phyloP scores from a whole-genome alignment of 306 rosid genomes.

The Castanea sativa region DNA sequence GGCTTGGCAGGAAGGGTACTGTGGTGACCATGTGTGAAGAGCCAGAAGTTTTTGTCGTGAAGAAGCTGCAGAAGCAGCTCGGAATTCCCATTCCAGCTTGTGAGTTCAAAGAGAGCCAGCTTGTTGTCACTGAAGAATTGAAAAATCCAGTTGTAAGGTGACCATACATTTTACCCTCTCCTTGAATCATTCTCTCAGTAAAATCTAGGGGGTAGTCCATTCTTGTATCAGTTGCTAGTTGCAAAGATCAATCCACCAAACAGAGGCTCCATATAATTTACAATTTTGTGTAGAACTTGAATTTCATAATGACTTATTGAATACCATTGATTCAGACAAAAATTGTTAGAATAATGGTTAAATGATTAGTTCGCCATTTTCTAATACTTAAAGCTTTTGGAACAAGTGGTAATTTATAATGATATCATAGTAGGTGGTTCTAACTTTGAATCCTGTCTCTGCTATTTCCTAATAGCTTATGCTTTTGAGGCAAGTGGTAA shows the following conservation, averaged over 20 bases:
- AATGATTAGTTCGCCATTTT: no score
- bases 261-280: background rate
- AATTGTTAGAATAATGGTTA: no score
- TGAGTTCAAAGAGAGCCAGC: slow-evolving; percentile 71
- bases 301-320: background rate
- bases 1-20: slow-evolving; percentile 87
- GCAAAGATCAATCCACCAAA: background rate
- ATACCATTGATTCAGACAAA: no score
- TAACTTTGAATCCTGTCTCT: no score
- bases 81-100: slow-evolving; percentile 58
- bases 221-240: background rate
- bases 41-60: slow-evolving; percentile 83
- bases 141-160: slow-evolving; percentile 25
- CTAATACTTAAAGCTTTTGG: no score
- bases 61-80: slow-evolving; percentile 85
- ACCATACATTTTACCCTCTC: slow-evolving; percentile 10
- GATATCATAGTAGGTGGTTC: no score
- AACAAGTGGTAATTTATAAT: no score
- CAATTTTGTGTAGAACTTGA: background rate
- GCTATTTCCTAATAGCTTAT: no score
- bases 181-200: background rate
- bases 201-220: background rate
- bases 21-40: slow-evolving; percentile 85
- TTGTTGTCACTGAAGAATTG: slow-evolving; percentile 48
- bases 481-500: no score